Base-by-base conservation (phyloP, 2,329 filamentous ascomycete species). In the Clonostachys rosea region DNA sequence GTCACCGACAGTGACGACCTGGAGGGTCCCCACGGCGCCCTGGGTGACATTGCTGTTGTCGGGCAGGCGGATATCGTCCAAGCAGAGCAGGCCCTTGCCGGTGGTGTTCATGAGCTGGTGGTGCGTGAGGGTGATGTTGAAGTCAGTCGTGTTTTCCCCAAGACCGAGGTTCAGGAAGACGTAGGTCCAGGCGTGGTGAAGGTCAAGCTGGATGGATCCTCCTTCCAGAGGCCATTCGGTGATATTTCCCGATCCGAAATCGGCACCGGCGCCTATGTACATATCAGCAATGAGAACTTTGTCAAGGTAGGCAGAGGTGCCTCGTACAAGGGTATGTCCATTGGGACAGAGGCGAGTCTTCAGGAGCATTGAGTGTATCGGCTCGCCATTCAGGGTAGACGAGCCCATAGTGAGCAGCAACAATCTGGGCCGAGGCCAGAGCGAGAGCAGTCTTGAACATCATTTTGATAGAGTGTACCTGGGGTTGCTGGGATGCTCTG, bases 121-220 rank as follows among this genome's bases (percentile, higher is more conserved):
- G 4, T 79, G 79, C 3, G 81, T 77, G 30, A 90, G 72, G 34
- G 83, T 79, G 63, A 85, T 75, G 72, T 86, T 89, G 75, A 84
- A 91, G 64, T 80, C 81, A 57, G 73, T 74, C 18, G 76, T 60
- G 60, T 76, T 75, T 41, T 59, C 59, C 59, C 73, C 72, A 40
- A 78, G 61, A 42, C 74, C 76, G 44, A 79, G 64, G 62, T 79
- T 79, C 62, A 80, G 59, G 56, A 72, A 78, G 57, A 79, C 48
- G 59, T 78, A 79, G 34, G 68, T 65, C 73, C 73, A 79, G 7
- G 60, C 53, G 61, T 79, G 76, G 63, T 76, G 74, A 34, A 79
- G 69, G 39, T 71, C 64, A 13, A 80, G 67, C 52, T 64, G 59
- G 44, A 80, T 56, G 35, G 69, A 64, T 52, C 75, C 76, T 52